phyloP scores from a whole-genome alignment of 768 basidiomycete species.

The Phallus indusiatus region DNA sequence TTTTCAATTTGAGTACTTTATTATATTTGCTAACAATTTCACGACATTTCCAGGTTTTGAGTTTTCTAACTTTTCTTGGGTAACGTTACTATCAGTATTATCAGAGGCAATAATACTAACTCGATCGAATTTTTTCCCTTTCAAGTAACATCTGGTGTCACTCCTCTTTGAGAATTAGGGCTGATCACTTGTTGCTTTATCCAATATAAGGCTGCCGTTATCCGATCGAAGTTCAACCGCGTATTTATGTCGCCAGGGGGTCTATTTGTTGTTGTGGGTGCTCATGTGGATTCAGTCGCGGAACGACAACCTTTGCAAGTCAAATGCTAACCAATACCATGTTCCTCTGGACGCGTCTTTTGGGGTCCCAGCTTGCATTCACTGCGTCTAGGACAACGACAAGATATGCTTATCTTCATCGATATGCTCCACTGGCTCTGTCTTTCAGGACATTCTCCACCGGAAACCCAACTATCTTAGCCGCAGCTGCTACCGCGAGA shows the following conservation, averaged over 20 bases:
- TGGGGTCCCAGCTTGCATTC: neutral
- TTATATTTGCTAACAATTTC: no score
- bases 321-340: slow-evolving; percentile 4
- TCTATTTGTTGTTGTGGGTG: neutral
- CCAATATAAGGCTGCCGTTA: no score
- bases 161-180: no score
- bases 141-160: no score
- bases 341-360: slow-evolving; percentile 4
- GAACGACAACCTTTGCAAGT: neutral
- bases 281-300: neutral
- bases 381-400: neutral
- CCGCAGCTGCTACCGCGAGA: neutral
- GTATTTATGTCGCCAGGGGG: neutral
- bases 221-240: no score
- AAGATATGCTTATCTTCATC: neutral
- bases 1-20: no score
- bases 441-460: neutral
- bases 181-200: no score
- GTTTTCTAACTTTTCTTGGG: no score
- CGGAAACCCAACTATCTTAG: neutral
- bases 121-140: no score
- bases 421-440: neutral
- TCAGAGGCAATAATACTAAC: no score
- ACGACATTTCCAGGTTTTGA: no score
- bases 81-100: no score